Evolutionary conservation across 2,329 filamentous ascomycete species (phyloP), one percentile per base, ranked within the genome.

Genomic region (Hypoxylon sp.): DNA sequence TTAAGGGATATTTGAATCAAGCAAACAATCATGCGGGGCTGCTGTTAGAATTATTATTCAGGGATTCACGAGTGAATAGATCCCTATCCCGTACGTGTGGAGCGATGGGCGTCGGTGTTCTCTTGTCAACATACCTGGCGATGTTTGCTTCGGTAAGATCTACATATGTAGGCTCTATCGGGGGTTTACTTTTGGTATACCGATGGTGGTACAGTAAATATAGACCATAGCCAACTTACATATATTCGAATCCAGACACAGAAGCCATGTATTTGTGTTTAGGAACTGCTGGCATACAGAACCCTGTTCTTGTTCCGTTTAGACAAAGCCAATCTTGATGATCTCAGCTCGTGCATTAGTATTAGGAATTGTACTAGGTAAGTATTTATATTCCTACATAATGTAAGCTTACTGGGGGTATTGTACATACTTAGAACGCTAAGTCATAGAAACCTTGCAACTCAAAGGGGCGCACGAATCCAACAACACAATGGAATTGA

Each of bases 401-500:
- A 27, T 27, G 24, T 27, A 27, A 27, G 24, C 24, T 3, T 3
- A 27, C 24, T n/a, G n/a, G n/a, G n/a, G 29, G 29, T 31, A 35
- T 10, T 35, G 15, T 27, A 27, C 24, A 19, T 21, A 52, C 29
- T 15, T 27, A 37, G 31, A 37, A 37, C 32, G 11, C 11, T 13
- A 37, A 37, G 32, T 37, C 32, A 58, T 35, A 24, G 31, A 39
- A 37, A 60, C 32, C 42, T 21, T 31, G 15, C 51, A 39, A 39
- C 24, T 31, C 39, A 19, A 37, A 19, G 17, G 29, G 32, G 46
- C 19, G 56, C 56, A 51, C 51, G 3, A 37, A 31, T 31, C 13
- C 15, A 31, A 51, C 31, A 24, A 52, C 35, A 60, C 35, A 52
- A 44, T 52, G 35, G 52, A n/a, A 59, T 59, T 39, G 46, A 51